Evolutionary conservation across 1,284 basidiomycete species (phyloP).

Genomic region (Ceraceosorus guamensis): DNA sequence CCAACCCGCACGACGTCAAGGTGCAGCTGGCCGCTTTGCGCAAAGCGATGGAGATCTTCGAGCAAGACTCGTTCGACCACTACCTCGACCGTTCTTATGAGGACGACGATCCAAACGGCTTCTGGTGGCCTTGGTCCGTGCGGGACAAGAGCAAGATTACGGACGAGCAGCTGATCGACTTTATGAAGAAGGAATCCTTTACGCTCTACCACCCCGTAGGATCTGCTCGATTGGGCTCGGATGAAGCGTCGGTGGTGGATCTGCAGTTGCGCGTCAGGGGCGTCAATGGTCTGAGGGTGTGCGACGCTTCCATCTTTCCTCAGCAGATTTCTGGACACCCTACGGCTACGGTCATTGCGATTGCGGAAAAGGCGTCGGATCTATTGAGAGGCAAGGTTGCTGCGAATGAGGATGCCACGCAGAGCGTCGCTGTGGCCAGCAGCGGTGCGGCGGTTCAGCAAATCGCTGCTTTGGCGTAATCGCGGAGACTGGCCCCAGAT

Average conservation of each 20-base stretch:
- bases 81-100: slow-evolving; percentile 50
- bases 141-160: slow-evolving; percentile 23
- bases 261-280: slow-evolving; percentile 54
- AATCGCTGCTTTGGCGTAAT: no score
- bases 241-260: slow-evolving; percentile 52
- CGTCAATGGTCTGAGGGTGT: slow-evolving; percentile 51
- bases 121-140: slow-evolving; percentile 3
- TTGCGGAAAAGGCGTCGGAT: slow-evolving; percentile 6
- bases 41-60: slow-evolving; percentile 32
- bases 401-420: neutral
- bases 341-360: slow-evolving; percentile 16
- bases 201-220: slow-evolving; percentile 51
- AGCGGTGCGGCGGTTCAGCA: no score
- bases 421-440: no score
- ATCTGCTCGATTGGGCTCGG: slow-evolving; percentile 43
- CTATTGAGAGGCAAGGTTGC: slow-evolving; percentile 3
- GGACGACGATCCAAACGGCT: slow-evolving; percentile 46
- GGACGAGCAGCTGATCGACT: slow-evolving; percentile 46
- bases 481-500: no score
- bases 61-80: slow-evolving; percentile 40
- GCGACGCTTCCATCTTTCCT: slow-evolving; percentile 54
- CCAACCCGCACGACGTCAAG: slow-evolving; percentile 40
- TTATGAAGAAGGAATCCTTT: slow-evolving; percentile 48
- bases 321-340: slow-evolving; percentile 29
- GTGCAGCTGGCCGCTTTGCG: slow-evolving; percentile 28